Conservation (phyloP, 208 protist genomes). For the Herpetomonas samuelpessoai region DNA sequence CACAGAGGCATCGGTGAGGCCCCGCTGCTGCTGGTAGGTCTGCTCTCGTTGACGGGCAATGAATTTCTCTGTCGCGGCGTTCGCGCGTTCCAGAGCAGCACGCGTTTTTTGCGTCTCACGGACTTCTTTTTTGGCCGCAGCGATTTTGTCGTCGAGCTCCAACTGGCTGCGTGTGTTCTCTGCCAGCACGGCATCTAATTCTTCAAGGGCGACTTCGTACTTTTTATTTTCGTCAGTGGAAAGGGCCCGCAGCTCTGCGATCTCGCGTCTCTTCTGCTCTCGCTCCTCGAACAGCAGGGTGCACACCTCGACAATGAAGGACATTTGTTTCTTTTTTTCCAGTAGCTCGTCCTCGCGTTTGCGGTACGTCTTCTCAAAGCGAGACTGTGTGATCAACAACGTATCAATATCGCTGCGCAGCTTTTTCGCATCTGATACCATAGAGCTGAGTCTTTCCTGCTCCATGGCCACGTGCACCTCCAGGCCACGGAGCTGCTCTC, state of each 20-base stretch:
- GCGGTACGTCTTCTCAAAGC: constrained; percentile 86
- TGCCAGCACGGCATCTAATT: constrained; percentile 67
- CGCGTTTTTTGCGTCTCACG: constrained; percentile 4
- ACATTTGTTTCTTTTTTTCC: constrained; percentile 91
- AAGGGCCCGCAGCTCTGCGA: constrained; percentile 33
- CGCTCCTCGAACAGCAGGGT: constrained; percentile 86
- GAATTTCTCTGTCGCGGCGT: not conserved
- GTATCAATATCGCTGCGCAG: constrained; percentile 86
- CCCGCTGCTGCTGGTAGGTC: not conserved
- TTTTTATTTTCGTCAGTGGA: constrained; percentile 38
- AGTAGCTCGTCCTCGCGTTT: constrained; percentile 79
- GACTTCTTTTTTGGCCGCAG: constrained; percentile 11
- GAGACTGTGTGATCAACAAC: constrained; percentile 78
- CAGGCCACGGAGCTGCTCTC: constrained; percentile 76
- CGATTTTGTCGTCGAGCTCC: constrained; percentile 44
- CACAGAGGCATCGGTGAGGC: not conserved
- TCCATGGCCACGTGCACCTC: constrained; percentile 88
- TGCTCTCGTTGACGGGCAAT: not conserved
- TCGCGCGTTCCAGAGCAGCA: not conserved
- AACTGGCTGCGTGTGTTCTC: constrained; percentile 37
- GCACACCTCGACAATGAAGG: constrained; percentile 91
- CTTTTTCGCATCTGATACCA: constrained; percentile 71
- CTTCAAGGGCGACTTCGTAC: constrained; percentile 71
- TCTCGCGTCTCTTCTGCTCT: constrained; percentile 40
- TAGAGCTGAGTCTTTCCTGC: constrained; percentile 81